phyloP scores from a whole-genome alignment of 192 early-diverging fungal species.

The Coemansia sp. region DNA sequence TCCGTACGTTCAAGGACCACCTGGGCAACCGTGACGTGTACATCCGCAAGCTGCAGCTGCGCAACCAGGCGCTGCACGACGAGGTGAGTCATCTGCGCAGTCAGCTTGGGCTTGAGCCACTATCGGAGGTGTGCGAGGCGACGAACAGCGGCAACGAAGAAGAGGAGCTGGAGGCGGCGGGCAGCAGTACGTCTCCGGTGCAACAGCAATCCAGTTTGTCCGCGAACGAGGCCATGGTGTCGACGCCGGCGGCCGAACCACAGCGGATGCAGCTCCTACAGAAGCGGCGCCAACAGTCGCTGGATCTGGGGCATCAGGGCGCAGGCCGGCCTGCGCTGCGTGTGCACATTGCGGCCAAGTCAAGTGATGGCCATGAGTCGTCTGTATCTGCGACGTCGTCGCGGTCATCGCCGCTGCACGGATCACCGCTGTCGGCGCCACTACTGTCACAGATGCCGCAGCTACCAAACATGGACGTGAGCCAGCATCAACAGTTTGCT shows the following conservation, averaged over 20 bases:
- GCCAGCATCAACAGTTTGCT: neutral
- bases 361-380: slow-evolving; percentile 27
- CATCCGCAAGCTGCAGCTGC: slow-evolving; percentile 53
- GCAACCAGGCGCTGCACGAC: slow-evolving; percentile 58
- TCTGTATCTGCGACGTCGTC: slow-evolving; percentile 15
- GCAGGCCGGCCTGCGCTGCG: slow-evolving; percentile 36
- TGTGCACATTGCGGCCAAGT: slow-evolving; percentile 33
- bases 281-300: slow-evolving; percentile 48
- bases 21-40: slow-evolving; percentile 48
- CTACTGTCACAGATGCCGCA: slow-evolving; percentile 29
- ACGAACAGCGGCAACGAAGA: slow-evolving; percentile 1
- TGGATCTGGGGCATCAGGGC: slow-evolving; percentile 28
- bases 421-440: slow-evolving; percentile 47
- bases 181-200: neutral
- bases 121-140: slow-evolving; percentile 31
- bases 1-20: slow-evolving; percentile 52
- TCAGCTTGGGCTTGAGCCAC: slow-evolving; percentile 59
- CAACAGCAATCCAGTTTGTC: neutral
- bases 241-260: slow-evolving; percentile 14
- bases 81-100: slow-evolving; percentile 64
- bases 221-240: neutral
- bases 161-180: slow-evolving; percentile 13
- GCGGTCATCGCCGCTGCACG: slow-evolving; percentile 24
- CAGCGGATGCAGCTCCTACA: slow-evolving; percentile 22
- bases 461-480: slow-evolving; percentile 22